Evolutionary conservation across 192 early-diverging fungal genomes (phyloP).

Genomic region (Entophlyctis helioformis): DNA sequence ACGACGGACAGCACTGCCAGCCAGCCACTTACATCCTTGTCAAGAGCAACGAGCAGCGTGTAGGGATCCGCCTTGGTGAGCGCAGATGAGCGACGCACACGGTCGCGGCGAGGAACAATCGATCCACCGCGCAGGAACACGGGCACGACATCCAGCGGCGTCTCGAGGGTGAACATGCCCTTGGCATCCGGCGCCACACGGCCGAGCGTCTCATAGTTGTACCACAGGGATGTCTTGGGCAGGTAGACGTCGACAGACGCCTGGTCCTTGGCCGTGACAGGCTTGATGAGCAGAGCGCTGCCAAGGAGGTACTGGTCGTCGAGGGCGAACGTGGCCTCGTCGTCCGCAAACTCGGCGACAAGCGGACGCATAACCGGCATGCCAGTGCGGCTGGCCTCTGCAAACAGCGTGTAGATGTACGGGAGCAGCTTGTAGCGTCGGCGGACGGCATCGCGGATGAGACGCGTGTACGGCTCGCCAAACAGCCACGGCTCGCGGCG

Average conservation of each 20-base stretch:
- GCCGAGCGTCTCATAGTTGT: constrained; percentile 49
- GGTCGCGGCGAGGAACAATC: constrained; percentile 79
- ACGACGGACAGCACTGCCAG: no score
- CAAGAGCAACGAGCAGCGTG: constrained; percentile 74
- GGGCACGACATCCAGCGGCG: constrained; percentile 66
- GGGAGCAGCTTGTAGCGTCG: constrained; percentile 82
- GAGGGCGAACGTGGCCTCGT: constrained; percentile 63
- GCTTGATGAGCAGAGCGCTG: constrained; percentile 58
- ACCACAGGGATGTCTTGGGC: constrained; percentile 58
- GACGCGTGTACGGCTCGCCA: constrained; percentile 68
- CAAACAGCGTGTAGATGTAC: constrained; percentile 86
- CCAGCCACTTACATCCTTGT: constrained; percentile 38
- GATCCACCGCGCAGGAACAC: constrained; percentile 79
- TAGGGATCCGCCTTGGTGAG: constrained; percentile 81
- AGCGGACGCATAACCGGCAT: constrained; percentile 59
- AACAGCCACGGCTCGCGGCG: constrained; percentile 94
- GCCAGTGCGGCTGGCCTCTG: constrained; percentile 60
- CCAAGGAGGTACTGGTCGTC: constrained; percentile 91
- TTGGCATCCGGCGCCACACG: constrained; percentile 2
- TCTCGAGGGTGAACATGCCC: constrained; percentile 34
- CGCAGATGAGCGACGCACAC: constrained; percentile 66
- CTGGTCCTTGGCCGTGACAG: constrained; percentile 48
- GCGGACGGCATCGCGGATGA: constrained; percentile 68
- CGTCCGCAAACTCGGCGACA: constrained; percentile 61
- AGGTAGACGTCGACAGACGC: constrained; percentile 57